These are phyloP conservation scores for Ustilago tritici DNA, from an alignment of 1,284 basidiomycete genomes.

Conservation along the genomic window DNA sequence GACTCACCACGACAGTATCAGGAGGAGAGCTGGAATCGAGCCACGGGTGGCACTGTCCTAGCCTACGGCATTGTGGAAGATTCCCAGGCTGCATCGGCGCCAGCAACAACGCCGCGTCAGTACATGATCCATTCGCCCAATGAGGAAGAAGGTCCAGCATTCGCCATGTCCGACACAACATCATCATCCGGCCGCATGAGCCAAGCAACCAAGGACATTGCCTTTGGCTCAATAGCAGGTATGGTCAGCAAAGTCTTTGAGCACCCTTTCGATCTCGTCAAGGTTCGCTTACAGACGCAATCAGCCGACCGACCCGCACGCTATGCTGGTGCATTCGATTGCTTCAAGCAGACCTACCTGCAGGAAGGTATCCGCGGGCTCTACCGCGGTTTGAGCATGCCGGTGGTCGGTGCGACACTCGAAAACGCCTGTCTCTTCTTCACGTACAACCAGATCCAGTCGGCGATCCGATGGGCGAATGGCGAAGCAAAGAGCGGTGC, in stretches of 20 bases:
- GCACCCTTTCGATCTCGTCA: constrained; percentile 68
- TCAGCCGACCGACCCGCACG: constrained; percentile 51
- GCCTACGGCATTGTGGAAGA: background rate
- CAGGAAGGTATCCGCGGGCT: constrained; percentile 65
- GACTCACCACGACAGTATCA: constrained; percentile 41
- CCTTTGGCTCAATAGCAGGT: constrained; percentile 66
- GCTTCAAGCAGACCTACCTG: constrained; percentile 61
- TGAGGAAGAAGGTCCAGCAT: constrained; percentile 34
- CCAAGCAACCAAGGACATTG: constrained; percentile 64
- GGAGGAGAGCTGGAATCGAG: constrained; percentile 37
- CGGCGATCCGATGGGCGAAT: constrained; percentile 72
- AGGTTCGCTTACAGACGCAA: constrained; percentile 68
- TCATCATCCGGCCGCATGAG: constrained; percentile 46
- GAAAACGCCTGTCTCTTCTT: constrained; percentile 91
- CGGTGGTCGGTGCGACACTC: constrained; percentile 87
- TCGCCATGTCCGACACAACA: constrained; percentile 5
- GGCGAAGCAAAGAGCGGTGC: constrained; percentile 37
- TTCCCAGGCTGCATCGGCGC: background rate
- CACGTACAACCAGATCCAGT: constrained; percentile 85
- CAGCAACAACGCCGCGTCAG: constrained; percentile 1
- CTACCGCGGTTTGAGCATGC: constrained; percentile 80
- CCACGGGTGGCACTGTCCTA: constrained; percentile 8
- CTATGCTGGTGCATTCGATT: constrained; percentile 62
- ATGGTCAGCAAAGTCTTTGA: constrained; percentile 68
- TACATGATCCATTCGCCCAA: constrained; percentile 47